These are phyloP conservation scores for Saccharomycodes ludwigii DNA, from an alignment of 805 yeast genomes.

Conservation along the genomic window DNA sequence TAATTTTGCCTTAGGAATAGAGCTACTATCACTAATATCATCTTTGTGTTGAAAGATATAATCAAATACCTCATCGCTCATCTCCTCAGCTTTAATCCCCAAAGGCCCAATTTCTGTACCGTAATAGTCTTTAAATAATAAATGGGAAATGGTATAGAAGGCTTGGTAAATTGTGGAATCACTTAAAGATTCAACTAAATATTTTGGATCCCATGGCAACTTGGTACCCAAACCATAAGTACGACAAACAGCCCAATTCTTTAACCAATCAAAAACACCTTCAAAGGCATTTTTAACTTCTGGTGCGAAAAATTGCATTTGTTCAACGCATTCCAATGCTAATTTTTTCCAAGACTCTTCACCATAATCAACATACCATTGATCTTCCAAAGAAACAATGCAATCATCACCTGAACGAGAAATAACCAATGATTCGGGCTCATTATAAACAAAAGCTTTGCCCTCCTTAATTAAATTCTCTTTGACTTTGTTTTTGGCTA, in stretches of 20 bases:
- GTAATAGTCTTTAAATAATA: constrained; percentile 75
- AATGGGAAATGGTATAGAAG: constrained; percentile 80
- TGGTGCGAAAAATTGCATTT: constrained; percentile 65
- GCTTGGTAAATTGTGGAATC: constrained; percentile 96
- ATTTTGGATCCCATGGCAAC: constrained; percentile 94
- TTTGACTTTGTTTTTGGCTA: constrained; percentile 78
- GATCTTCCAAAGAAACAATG: constrained; percentile 94
- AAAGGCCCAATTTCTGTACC: constrained; percentile 68
- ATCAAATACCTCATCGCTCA: constrained; percentile 91
- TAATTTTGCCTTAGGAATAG: constrained; percentile 56
- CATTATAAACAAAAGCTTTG: constrained; percentile 80
- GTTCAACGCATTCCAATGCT: constrained; percentile 66
- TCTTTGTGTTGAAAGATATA: constrained; percentile 72
- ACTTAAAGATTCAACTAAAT: constrained; percentile 85
- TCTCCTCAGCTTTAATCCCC: constrained; percentile 62
- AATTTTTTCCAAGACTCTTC: constrained; percentile 78
- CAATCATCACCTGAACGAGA: constrained; percentile 97
- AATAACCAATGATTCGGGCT: constrained; percentile 82
- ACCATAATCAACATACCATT: constrained; percentile 97
- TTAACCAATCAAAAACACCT: constrained; percentile 89
- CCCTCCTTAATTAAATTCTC: constrained; percentile 68
- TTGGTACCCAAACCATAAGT: constrained; percentile 91
- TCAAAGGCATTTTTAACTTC: constrained; percentile 89
- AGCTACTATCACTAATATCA: constrained; percentile 30
- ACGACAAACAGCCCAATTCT: constrained; percentile 97